Base-by-base conservation (phyloP, 768 basidiomycete species). In the Hebeloma cylindrosporum region DNA sequence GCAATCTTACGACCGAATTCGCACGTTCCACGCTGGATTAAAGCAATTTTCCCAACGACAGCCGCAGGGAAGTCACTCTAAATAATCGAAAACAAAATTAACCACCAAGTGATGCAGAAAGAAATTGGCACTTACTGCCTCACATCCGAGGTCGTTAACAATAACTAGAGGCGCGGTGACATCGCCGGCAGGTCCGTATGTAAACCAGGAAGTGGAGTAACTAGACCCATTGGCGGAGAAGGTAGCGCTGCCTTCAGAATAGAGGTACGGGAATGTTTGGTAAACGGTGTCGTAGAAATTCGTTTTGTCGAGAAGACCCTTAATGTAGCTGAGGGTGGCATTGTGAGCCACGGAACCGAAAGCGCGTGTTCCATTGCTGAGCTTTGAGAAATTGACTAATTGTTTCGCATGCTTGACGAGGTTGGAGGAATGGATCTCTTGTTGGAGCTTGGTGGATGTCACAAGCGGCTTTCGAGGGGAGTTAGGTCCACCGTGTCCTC, bases 301-400 rank as follows among this genome's bases (percentile, higher is more conserved):
- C 14, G 56, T 60, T 18, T 46, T 40, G 38, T 63, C 62, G 23
- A 66, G 54, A 17, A 55, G 36, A 16, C 46, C 47, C 45, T 61
- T 60, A 47, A 66, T 57, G 45, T 66, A 66, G 11, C 51, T 44
- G 25, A 61, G 52, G 14, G 60, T 61, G 25, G 62, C 57, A 44
- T 63, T 63, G 43, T 64, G 62, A 10, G 60, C 63, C n/a, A 37
- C 47, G 11, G 58, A 59, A 14, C 62, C 65, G 28, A 64, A 64
- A 11, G 56, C 57, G 18, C 65, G 60, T 11, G 58, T 66, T 2
- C 59, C 58, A 14, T 53, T 45, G 40, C 54, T 59, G 34, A 59
- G 52, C 22, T 56, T 39, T 8, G 61, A 58, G 45, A 63, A 66
- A 30, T 57, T 39, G 40, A 55, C 51, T 40, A 66, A 54, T n/a